Evolutionary conservation across 352 stramenopile genomes (phyloP), one percentile per base, ranked within the genome.

Genomic region (Phytophthora uliginosa): DNA sequence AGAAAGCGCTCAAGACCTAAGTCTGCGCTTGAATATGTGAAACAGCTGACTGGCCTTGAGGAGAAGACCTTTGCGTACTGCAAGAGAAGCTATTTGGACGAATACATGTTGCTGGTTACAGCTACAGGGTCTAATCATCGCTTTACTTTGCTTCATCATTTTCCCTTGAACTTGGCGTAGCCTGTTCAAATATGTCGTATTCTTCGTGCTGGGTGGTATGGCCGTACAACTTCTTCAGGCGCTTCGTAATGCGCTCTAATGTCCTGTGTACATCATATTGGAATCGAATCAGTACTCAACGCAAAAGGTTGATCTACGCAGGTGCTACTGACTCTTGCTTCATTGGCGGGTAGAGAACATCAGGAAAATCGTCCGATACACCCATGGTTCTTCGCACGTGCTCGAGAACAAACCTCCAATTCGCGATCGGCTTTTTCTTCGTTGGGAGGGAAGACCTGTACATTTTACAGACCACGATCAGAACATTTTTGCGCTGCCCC

Each of bases 1-100:
- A 98, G 86, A 98, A 98, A 92, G 86, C 89, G n/a, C 81, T 96
- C 51, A 96, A 96, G 79, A 96, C 89, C 18, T 96, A 92, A 68
- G 38, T 17, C 31, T 65, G 34, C 33, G 50, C 36, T 36, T 50
- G 40, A 63, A 28, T 13, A 40, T 66, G 18, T 61, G 51, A 50
- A 24, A 28, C 26, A 51, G 26, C 24, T 42, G 9, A 33, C 31
- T 60, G 70, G 40, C 24, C 48, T 55, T 34, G 51, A 56, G 54
- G n/a, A 10, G 55, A 17, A 40, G 56, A 54, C 59, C 13, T 60
- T 20, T 33, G 64, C 69, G 48, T 63, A 63, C 47, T n/a, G 47
- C 53, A 62, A 63, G 18, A 59, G 31, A 50, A 62, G 20, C 55
- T 52, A 63, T 9, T 26, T 28, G 38, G 20, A 62, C 56, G 45